A percentile compares a stretch with the other conserved stretches of the same genome.
Evolutionary conservation across 495 filamentous ascomycete genomes (phyloP).

Genomic region (Lasiosphaeria miniovina): DNA sequence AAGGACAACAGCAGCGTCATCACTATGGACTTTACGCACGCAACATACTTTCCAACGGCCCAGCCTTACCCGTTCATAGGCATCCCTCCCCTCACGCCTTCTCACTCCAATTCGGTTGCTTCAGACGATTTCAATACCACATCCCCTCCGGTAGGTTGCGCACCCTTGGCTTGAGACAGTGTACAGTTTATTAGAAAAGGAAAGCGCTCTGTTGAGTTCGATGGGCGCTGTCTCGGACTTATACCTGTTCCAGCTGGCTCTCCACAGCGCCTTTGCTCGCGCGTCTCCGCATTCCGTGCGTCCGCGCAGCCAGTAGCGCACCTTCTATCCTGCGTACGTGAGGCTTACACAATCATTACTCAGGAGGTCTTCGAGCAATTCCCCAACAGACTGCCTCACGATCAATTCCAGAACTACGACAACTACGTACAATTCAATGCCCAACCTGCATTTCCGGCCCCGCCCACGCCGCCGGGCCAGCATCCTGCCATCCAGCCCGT

Average conservation of each 20-base stretch:
- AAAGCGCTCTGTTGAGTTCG: not conserved
- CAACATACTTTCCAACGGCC: slow-evolving; percentile 43
- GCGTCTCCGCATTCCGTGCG: slow-evolving; percentile 26
- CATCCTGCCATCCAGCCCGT: slow-evolving; percentile 25
- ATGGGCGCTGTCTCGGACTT: not conserved
- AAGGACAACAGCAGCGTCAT: not conserved
- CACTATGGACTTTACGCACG: slow-evolving; percentile 45
- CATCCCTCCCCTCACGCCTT: slow-evolving; percentile 51
- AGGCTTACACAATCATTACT: slow-evolving; percentile 42
- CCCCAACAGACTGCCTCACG: slow-evolving; percentile 36
- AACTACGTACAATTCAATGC: slow-evolving; percentile 40
- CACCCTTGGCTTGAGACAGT: not conserved
- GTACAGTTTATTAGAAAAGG: not conserved
- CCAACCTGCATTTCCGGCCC: slow-evolving; percentile 35
- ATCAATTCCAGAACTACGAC: slow-evolving; percentile 46
- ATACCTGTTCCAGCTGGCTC: too few relatives aligned
- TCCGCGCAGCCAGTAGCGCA: slow-evolving; percentile 26
- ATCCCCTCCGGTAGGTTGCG: slow-evolving; percentile 51
- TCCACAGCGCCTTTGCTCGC: too few relatives aligned
- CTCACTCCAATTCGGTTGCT: slow-evolving; percentile 49
- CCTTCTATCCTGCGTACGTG: slow-evolving; percentile 16
- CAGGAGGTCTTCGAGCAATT: slow-evolving; percentile 47
- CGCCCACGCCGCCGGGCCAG: slow-evolving; percentile 43
- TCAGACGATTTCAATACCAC: slow-evolving; percentile 54
- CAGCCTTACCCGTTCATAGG: slow-evolving; percentile 56